phyloP scores from a whole-genome alignment of 1,139 yeast genomes.

The Hemisphaericaspora subhashii region DNA sequence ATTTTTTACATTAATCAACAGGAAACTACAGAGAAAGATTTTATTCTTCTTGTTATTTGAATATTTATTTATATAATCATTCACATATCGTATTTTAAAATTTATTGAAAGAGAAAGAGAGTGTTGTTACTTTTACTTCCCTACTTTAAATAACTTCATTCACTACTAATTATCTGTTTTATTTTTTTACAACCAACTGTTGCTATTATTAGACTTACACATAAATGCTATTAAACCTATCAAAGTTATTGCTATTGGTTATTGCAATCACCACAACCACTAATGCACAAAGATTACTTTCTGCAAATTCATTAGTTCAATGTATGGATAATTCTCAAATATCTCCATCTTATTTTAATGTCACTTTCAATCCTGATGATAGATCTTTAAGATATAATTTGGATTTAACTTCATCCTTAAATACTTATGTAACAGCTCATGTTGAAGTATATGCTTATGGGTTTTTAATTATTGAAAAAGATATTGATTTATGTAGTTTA shows the following conservation, averaged over 20 bases:
- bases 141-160: no score
- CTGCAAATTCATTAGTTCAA: slow-evolving; percentile 69
- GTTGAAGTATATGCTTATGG: slow-evolving; percentile 76
- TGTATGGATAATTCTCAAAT: slow-evolving; percentile 71
- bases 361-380: slow-evolving; percentile 65
- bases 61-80: no score
- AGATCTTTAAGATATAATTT: slow-evolving; percentile 59
- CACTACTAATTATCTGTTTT: no score
- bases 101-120: no score
- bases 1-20: no score
- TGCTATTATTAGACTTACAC: no score
- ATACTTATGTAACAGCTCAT: slow-evolving; percentile 57
- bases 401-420: slow-evolving; percentile 61
- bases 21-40: no score
- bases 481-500: slow-evolving; percentile 55
- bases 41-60: no score
- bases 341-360: slow-evolving; percentile 65
- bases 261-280: not conserved
- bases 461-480: slow-evolving; percentile 55
- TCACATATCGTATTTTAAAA: no score
- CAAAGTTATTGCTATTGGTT: not conserved
- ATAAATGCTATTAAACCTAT: not conserved
- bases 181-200: no score
- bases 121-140: no score
- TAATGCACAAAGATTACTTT: slow-evolving; percentile 40